Conservation (phyloP, 176 grass and related monocot species). For the Aegilops longissima region DNA sequence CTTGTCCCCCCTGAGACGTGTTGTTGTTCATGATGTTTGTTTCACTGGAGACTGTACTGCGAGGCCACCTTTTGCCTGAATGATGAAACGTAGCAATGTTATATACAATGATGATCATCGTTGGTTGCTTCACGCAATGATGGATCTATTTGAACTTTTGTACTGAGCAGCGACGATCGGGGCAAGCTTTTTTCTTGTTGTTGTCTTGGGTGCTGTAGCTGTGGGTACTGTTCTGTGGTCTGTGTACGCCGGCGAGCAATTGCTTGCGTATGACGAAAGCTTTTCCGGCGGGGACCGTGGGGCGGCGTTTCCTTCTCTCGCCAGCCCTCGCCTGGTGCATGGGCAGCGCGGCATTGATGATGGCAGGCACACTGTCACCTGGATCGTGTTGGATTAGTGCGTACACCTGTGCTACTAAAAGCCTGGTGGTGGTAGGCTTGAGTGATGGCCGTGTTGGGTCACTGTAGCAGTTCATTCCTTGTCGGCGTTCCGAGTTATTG, state of each 20-base stretch:
- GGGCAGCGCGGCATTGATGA: background rate
- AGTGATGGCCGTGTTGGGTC: slow-evolving; percentile 1
- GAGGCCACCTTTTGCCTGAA: background rate
- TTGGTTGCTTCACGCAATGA: background rate
- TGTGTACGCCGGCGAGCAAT: too few relatives aligned
- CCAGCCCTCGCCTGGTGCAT: too few relatives aligned
- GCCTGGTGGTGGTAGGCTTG: background rate
- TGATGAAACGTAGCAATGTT: background rate
- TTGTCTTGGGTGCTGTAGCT: background rate
- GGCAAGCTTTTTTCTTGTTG: background rate
- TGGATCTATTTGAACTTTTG: background rate
- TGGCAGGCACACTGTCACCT: background rate
- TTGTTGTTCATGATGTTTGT: background rate
- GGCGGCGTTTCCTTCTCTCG: background rate
- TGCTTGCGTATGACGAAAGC: slow-evolving; percentile 8
- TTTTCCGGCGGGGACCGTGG: background rate
- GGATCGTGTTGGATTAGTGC: slow-evolving; percentile 3
- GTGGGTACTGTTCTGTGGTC: background rate
- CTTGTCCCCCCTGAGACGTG: background rate
- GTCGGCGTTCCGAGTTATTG: background rate
- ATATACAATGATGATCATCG: too few relatives aligned
- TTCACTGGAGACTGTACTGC: background rate
- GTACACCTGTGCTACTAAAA: slow-evolving; percentile 27
- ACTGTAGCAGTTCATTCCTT: background rate
- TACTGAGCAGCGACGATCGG: background rate